phyloP scores from a whole-genome alignment of 805 yeast genomes.

The Kregervanrija fluxuum region DNA sequence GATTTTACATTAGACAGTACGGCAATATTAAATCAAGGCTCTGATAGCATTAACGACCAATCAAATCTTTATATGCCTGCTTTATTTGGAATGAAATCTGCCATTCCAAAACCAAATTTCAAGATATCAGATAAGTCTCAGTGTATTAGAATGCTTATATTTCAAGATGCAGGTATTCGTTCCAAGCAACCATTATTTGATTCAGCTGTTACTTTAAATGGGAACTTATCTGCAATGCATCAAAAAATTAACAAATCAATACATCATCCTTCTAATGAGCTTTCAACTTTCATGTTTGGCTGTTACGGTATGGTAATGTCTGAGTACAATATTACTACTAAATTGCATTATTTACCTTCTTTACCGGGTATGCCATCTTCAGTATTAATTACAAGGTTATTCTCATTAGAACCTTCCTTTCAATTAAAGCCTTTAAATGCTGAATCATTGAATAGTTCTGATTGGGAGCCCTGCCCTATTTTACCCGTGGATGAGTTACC shows the following conservation, averaged over 20 bases:
- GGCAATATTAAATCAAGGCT: too few species aligned
- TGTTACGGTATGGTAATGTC: slow-evolving; percentile 43
- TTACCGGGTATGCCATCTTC: slow-evolving; percentile 32
- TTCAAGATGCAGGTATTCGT: slow-evolving; percentile 45
- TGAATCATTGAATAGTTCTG: slow-evolving; percentile 5
- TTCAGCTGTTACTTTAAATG: slow-evolving; percentile 24
- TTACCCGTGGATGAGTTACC: slow-evolving; percentile 26
- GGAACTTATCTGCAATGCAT: slow-evolving; percentile 10
- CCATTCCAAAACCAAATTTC: slow-evolving; percentile 12
- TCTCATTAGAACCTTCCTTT: slow-evolving; percentile 26
- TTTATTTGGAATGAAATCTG: slow-evolving; percentile 5
- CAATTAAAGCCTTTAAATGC: slow-evolving; percentile 6
- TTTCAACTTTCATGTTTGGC: slow-evolving; percentile 50
- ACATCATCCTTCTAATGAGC: slow-evolving; percentile 36
- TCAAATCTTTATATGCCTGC: slow-evolving; percentile 2
- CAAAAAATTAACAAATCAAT: slow-evolving; percentile 23
- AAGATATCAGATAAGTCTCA: slow-evolving; percentile 18
- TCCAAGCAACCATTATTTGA: slow-evolving; percentile 44
- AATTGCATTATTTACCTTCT: slow-evolving; percentile 41
- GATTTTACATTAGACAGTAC: too few species aligned
- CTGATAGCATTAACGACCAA: background rate
- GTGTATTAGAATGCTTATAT: slow-evolving; percentile 35
- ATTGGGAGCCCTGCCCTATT: slow-evolving; percentile 40
- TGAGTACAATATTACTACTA: slow-evolving; percentile 37
- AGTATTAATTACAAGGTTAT: slow-evolving; percentile 39